Evolutionary conservation across 2,329 filamentous ascomycete genomes (phyloP).

Genomic region (Coniochaeta sp.): DNA sequence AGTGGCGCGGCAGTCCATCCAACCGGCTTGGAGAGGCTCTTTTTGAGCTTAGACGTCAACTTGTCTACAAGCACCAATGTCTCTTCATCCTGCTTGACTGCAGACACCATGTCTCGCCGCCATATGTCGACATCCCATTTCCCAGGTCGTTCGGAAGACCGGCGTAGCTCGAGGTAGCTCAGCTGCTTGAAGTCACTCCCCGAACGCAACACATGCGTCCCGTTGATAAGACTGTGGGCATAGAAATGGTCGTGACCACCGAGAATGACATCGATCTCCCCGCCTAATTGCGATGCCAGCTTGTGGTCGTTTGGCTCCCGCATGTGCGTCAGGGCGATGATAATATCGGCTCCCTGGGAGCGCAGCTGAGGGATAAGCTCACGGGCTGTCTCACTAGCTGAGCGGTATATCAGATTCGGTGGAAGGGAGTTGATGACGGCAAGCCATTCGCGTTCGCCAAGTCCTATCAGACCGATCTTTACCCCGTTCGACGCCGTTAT

Average conservation of each 20-base stretch:
- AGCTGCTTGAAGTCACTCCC: conserved; percentile 90
- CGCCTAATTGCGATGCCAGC: conserved; percentile 66
- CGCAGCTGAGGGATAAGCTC: conserved; percentile 68
- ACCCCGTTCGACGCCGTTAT: conserved; percentile 75
- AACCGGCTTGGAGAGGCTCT: conserved; percentile 73
- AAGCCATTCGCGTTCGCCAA: conserved; percentile 84
- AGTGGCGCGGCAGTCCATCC: conserved; percentile 78
- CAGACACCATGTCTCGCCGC: conserved; percentile 65
- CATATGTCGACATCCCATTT: conserved; percentile 76
- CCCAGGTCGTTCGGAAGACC: conserved; percentile 28
- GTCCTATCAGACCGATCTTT: conserved; percentile 77
- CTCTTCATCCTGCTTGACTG: conserved; percentile 55
- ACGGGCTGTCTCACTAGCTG: conserved; percentile 66
- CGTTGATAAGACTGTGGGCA: conserved; percentile 67
- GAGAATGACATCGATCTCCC: conserved; percentile 75
- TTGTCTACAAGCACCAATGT: conserved; percentile 58
- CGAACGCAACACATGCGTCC: conserved; percentile 76
- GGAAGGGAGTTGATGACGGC: conserved; percentile 83
- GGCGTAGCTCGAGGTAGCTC: conserved; percentile 75
- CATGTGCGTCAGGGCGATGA: conserved; percentile 79
- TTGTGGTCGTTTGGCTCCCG: conserved; percentile 87
- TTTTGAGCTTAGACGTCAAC: conserved; percentile 65
- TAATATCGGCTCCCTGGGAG: conserved; percentile 71
- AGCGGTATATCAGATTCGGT: conserved; percentile 74
- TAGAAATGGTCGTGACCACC: conserved; percentile 92